Conservation (phyloP, 106 monocot genomes). For the Acorus calamus region DNA sequence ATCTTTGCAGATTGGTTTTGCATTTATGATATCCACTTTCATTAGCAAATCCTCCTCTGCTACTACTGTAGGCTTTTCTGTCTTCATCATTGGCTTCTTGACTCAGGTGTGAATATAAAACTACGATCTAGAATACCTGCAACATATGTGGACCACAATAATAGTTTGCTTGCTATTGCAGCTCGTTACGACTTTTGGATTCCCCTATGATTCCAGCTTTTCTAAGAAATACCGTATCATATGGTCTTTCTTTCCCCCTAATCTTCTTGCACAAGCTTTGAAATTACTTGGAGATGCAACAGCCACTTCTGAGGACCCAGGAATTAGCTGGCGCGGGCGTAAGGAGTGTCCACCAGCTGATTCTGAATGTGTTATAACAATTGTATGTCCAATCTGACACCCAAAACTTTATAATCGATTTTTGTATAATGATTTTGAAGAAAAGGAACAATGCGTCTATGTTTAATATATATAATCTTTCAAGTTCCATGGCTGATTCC, state of each 20-base stretch:
- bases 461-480: too few species aligned
- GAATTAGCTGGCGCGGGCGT: slow-evolving; percentile 60
- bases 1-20: slow-evolving; percentile 70
- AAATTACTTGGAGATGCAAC: slow-evolving; percentile 61
- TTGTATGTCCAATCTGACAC: slow-evolving; percentile 33
- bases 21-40: slow-evolving; percentile 86
- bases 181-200: slow-evolving; percentile 57
- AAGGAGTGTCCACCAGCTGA: slow-evolving; percentile 36
- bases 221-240: slow-evolving; percentile 22
- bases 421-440: slow-evolving; percentile 1
- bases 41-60: slow-evolving; percentile 70
- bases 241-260: slow-evolving; percentile 83
- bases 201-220: slow-evolving; percentile 26
- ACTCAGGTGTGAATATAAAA: slow-evolving; percentile 48
- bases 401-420: background rate
- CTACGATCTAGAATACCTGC: background rate
- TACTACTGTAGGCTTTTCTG: slow-evolving; percentile 76
- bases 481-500: too few species aligned
- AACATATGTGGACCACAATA: background rate
- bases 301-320: slow-evolving; percentile 51
- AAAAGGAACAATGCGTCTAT: too few species aligned
- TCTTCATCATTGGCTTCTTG: slow-evolving; percentile 83
- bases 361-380: slow-evolving; percentile 60
- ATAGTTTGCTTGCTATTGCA: slow-evolving; percentile 19
- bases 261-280: slow-evolving; percentile 75